Conservation (phyloP, 441 rosid genomes). For the Erodium texanum region DNA sequence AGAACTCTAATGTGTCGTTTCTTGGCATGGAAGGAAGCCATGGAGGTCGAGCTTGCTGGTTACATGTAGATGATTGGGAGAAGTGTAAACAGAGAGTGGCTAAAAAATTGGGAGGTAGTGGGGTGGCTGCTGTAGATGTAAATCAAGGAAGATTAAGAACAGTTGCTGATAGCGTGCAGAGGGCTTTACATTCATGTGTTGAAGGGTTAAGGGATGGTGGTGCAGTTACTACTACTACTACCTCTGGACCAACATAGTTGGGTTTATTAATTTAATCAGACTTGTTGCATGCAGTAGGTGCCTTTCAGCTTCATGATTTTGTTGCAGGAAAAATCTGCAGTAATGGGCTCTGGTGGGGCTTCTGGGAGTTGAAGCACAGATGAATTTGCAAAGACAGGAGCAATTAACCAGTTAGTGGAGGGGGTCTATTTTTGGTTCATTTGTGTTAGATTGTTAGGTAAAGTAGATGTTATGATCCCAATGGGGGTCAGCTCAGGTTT, state of each 20-base stretch:
- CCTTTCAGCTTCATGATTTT: background rate
- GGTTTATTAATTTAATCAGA: background rate
- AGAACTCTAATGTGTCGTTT: conserved; percentile 49
- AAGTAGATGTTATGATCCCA: background rate
- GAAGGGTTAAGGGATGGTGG: conserved; percentile 64
- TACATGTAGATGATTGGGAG: conserved; percentile 81
- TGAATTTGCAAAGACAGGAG: background rate
- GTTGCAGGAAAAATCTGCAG: background rate
- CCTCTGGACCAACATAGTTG: background rate
- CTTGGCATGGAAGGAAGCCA: conserved; percentile 97
- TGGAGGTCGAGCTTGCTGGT: conserved; percentile 95
- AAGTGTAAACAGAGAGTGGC: conserved; percentile 79
- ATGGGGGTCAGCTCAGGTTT: background rate
- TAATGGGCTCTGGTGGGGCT: background rate
- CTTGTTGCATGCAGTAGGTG: background rate
- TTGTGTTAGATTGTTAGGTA: background rate
- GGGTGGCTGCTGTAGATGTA: conserved; percentile 43
- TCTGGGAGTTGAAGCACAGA: background rate
- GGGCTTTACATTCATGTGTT: conserved; percentile 51
- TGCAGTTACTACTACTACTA: conserved; percentile 19
- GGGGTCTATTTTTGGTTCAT: background rate
- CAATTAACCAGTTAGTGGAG: background rate
- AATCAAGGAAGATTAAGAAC: conserved; percentile 66
- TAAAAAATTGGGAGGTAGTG: conserved; percentile 50
- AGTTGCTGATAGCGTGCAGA: conserved; percentile 86